Evolutionary conservation across 164 flowering plant genomes (phyloP).

Genomic region (Kingdonia uniflora): DNA sequence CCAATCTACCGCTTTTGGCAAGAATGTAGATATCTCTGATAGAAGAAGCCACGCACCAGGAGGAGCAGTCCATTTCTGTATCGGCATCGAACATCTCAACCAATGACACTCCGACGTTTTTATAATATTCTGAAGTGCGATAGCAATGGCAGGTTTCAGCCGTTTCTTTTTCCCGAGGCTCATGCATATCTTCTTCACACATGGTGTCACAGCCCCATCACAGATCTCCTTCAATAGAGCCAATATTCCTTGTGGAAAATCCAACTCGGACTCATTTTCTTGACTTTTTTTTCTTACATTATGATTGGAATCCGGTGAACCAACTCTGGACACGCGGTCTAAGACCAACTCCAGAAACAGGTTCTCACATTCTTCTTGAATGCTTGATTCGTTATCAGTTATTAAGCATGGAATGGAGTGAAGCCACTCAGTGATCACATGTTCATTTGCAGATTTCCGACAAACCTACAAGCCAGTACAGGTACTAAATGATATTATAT

Average conservation of each 20-base stretch:
- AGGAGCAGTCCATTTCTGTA: constrained; percentile 94
- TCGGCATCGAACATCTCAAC: constrained; percentile 49
- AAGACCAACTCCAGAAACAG: constrained; percentile 74
- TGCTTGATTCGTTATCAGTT: constrained; percentile 80
- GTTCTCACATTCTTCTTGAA: constrained; percentile 88
- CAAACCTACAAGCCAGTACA: constrained; percentile 42
- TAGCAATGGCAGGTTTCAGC: constrained; percentile 47
- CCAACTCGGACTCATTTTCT: constrained; percentile 25
- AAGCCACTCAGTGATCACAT: constrained; percentile 74
- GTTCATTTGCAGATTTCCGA: constrained; percentile 44
- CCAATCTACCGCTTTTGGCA: constrained; percentile 75
- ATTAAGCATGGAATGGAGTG: constrained; percentile 79
- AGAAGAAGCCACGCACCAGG: constrained; percentile 93
- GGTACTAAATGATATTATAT: too few species aligned
- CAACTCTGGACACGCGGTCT: constrained; percentile 57
- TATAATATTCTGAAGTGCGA: constrained; percentile 71
- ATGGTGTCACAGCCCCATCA: constrained; percentile 66
- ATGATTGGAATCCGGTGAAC: constrained; percentile 13
- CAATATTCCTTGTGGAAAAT: constrained; percentile 51
- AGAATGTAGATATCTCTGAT: constrained; percentile 76
- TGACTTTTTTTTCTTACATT: constrained; percentile 16
- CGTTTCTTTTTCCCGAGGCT: constrained; percentile 87
- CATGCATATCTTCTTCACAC: constrained; percentile 72
- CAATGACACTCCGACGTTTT: constrained; percentile 67
- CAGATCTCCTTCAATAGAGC: constrained; percentile 50